Evolutionary conservation across 140 eudicot species (phyloP), one percentile per base, ranked within the genome.

Genomic region (Ambrosia hybrid): DNA sequence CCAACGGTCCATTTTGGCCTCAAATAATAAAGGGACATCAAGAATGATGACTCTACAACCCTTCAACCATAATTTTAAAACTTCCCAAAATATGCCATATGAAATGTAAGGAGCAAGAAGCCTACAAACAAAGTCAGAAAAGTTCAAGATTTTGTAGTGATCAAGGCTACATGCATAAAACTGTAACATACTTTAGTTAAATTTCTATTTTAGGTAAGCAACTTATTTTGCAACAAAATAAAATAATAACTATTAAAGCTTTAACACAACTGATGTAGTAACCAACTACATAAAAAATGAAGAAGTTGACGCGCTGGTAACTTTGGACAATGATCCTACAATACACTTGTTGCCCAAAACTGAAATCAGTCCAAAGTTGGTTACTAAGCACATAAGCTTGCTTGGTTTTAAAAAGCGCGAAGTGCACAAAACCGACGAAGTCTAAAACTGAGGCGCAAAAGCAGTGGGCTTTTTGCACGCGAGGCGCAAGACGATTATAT

Each of bases 51-150:
- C 72, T 57, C 76, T 84, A 67, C 57, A 76, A 17, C 97, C 96
- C 76, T 94, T 88, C 73, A 90, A 36, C 99, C 99, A 94, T 39
- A 90, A 79, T 79, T 88, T 94, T 55, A 94, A n/a, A 33, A 94
- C 85, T 79, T 90, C 95, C 74, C 80, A 71, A 45, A 88, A 67
- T 10, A 94, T 86, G 45, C 99, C 96, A 6, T 78, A 67, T 14
- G 94, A 88, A 58, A 94, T 94, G 84, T 88, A 90, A 58, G 99
- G 95, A 60, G 99, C 95, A 74, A 94, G 89, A 70, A 94, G 80
- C 95, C 97, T 93, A 84, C 76, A 83, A 64, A 73, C 12, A 67
- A 2, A 49, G 8, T 66, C 3, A 53, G 5, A n/a, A 46, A 75
- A 64, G 26, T 48, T 53, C 46, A 48, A 7, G 17, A 59, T 38